phyloP scores from a whole-genome alignment of 2,329 filamentous ascomycete genomes.

The Sporothrix luriei region DNA sequence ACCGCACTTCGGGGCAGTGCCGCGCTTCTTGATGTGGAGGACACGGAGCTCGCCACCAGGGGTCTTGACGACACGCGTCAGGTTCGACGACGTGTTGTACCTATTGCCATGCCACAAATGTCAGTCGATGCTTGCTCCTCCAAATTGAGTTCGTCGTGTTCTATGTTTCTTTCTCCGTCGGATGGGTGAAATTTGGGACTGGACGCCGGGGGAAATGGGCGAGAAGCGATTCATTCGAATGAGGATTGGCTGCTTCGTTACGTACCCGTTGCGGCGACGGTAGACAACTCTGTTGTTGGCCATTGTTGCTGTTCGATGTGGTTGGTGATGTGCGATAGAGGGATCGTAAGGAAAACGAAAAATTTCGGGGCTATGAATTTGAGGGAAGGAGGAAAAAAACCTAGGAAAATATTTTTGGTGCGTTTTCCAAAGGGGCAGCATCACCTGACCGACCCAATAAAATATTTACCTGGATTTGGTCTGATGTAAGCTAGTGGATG shows the following conservation, averaged over 20 bases:
- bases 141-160: neutral
- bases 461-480: constrained; percentile 8
- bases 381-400: constrained; percentile 30
- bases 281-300: constrained; percentile 64
- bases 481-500: constrained; percentile 14
- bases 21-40: constrained; percentile 99
- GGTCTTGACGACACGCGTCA: constrained; percentile 93
- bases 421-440: constrained; percentile 29
- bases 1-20: constrained; percentile 97
- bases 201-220: neutral
- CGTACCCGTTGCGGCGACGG: constrained; percentile 80
- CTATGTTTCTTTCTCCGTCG: constrained; percentile 5
- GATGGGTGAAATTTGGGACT: constrained; percentile 7
- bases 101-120: constrained; percentile 50
- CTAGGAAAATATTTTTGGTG: constrained; percentile 36
- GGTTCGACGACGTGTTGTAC: constrained; percentile 99
- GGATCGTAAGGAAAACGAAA: constrained; percentile 28
- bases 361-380: constrained; percentile 28
- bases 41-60: constrained; percentile 94
- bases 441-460: constrained; percentile 33
- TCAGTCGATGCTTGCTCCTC: constrained; percentile 29
- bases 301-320: constrained; percentile 57
- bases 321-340: constrained; percentile 36
- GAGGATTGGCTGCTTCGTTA: constrained; percentile 38
- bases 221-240: neutral